Evolutionary conservation across 441 rosid species (phyloP).

Genomic region (Bruguiera hainesii): DNA sequence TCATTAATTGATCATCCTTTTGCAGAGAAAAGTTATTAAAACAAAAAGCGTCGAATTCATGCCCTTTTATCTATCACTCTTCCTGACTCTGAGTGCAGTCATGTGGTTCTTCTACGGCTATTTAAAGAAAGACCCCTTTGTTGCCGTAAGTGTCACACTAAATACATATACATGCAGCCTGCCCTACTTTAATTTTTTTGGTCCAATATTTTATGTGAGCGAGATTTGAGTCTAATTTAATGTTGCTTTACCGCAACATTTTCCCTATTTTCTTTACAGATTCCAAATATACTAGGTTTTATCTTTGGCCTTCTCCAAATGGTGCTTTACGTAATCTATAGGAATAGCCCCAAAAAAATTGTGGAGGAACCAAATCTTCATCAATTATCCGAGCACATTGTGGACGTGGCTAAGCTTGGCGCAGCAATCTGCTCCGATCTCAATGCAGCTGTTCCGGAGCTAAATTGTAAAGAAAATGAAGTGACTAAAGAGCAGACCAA

Average conservation of each 20-base stretch:
- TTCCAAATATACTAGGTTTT: constrained; percentile 80
- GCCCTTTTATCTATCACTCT: constrained; percentile 69
- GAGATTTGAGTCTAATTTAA: not conserved
- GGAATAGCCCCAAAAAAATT: constrained; percentile 31
- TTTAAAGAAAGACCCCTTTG: constrained; percentile 45
- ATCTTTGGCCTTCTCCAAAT: constrained; percentile 71
- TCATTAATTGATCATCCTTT: not conserved
- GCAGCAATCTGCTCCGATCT: not conserved
- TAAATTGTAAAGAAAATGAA: not conserved
- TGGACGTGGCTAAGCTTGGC: constrained; percentile 15
- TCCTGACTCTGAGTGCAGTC: constrained; percentile 68
- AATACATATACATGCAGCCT: not conserved
- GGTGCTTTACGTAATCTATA: constrained; percentile 62
- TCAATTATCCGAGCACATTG: constrained; percentile 42
- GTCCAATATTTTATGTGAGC: not conserved
- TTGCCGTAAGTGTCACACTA: constrained; percentile 44
- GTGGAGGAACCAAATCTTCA: constrained; percentile 33
- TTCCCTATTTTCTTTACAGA: constrained; percentile 31
- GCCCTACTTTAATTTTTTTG: too few species aligned
- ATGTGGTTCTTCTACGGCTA: constrained; percentile 81
- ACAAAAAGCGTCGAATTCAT: constrained; percentile 82
- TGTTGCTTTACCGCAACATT: not conserved
- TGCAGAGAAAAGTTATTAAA: constrained; percentile 60
- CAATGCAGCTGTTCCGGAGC: not conserved
- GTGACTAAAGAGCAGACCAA: too few species aligned